Conservation (phyloP, 495 filamentous ascomycete genomes). For the Haplographium delicatum region DNA sequence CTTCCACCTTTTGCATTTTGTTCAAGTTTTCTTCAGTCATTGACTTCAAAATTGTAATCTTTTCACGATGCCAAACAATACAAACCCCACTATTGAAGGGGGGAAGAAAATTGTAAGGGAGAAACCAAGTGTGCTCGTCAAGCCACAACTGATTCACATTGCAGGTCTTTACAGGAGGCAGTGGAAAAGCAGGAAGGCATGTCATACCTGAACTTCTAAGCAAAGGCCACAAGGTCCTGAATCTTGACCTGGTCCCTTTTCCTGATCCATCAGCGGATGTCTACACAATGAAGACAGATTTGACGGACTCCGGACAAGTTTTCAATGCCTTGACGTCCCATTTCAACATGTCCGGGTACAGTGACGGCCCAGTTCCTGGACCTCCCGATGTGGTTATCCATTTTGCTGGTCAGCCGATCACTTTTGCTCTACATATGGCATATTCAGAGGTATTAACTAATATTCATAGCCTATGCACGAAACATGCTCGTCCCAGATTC, state of each 20-base stretch:
- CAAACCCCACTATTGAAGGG: not conserved
- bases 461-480: constrained; percentile 41
- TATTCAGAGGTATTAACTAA: not conserved
- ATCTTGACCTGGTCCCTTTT: constrained; percentile 50
- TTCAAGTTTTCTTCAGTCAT: not conserved
- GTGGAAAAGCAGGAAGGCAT: constrained; percentile 55
- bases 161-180: constrained; percentile 33
- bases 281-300: constrained; percentile 52
- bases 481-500: constrained; percentile 53
- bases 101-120: constrained; percentile 13
- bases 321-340: constrained; percentile 53
- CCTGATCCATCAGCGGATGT: constrained; percentile 37
- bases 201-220: constrained; percentile 48
- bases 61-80: not conserved
- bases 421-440: constrained; percentile 39
- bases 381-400: constrained; percentile 57
- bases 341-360: constrained; percentile 48
- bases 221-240: constrained; percentile 49
- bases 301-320: constrained; percentile 54
- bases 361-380: constrained; percentile 29
- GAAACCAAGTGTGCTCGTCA: not conserved
- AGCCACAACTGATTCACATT: not conserved
- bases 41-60: not conserved
- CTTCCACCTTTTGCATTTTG: not conserved
- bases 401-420: constrained; percentile 47